phyloP scores from a whole-genome alignment of 306 rosid genomes.

The Ormosia semicastrata region DNA sequence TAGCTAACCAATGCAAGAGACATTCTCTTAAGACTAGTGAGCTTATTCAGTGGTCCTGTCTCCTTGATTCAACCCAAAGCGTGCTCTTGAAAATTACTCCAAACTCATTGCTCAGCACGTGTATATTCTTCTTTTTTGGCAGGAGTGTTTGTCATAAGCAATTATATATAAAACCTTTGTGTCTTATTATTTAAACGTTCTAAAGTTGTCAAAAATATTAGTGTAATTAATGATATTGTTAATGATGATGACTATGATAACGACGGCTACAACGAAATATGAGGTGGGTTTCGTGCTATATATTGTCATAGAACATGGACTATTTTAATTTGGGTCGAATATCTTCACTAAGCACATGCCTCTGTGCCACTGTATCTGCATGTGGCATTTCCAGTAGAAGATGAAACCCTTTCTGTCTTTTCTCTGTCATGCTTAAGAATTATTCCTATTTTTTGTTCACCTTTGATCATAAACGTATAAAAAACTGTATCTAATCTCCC shows the following conservation, averaged over 20 bases:
- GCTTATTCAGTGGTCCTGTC: constrained; percentile 88
- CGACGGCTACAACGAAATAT: constrained; percentile 36
- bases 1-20: constrained; percentile 64
- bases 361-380: constrained; percentile 40
- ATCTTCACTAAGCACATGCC: constrained; percentile 45
- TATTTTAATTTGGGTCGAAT: constrained; percentile 34
- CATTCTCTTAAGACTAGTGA: constrained; percentile 82
- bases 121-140: constrained; percentile 67
- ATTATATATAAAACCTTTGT: not conserved
- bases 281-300: constrained; percentile 26
- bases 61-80: constrained; percentile 99
- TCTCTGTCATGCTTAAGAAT: constrained; percentile 35
- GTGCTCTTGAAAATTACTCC: constrained; percentile 87
- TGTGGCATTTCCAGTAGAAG: constrained; percentile 34
- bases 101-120: constrained; percentile 85
- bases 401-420: constrained; percentile 32
- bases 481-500: constrained; percentile 1
- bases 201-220: constrained; percentile 20
- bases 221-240: constrained; percentile 56
- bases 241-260: constrained; percentile 60
- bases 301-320: not conserved
- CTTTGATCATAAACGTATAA: constrained; percentile 14
- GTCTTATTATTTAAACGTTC: constrained; percentile 25
- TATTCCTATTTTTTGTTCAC: constrained; percentile 36
- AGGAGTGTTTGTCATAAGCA: constrained; percentile 39